Percentiles rank a stretch among this genome's conserved stretches.
Evolutionary conservation across 495 filamentous ascomycete genomes (phyloP).

Genomic region (Tuber melanosporum): DNA sequence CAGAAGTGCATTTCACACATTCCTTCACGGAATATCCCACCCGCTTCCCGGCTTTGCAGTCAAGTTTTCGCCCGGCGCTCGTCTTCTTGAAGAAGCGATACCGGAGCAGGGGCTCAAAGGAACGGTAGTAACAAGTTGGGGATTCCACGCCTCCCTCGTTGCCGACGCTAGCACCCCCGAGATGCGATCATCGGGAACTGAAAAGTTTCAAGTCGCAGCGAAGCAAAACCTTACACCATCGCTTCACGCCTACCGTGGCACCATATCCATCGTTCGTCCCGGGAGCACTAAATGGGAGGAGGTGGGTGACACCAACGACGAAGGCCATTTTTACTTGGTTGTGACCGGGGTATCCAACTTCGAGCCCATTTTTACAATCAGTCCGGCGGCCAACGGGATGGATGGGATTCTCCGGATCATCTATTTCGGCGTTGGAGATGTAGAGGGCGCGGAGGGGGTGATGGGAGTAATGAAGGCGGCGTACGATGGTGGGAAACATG

Average conservation of each 20-base stretch:
- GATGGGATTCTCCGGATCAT: constrained; percentile 59
- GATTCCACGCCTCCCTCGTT: constrained; percentile 77
- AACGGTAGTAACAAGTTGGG: constrained; percentile 82
- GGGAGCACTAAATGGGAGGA: constrained; percentile 9
- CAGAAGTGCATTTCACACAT: constrained; percentile 47
- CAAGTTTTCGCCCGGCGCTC: constrained; percentile 60
- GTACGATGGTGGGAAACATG: constrained; percentile 68
- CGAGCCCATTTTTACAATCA: constrained; percentile 72
- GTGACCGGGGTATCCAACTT: constrained; percentile 69
- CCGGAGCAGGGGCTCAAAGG: constrained; percentile 52
- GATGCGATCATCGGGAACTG: constrained; percentile 64
- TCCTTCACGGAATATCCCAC: constrained; percentile 51
- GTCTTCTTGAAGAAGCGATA: constrained; percentile 24
- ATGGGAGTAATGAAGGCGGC: constrained; percentile 71
- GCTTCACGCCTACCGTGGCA: constrained; percentile 63
- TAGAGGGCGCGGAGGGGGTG: constrained; percentile 52
- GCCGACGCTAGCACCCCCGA: constrained; percentile 76
- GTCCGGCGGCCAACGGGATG: constrained; percentile 62
- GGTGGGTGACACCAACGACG: neutral
- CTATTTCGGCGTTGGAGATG: constrained; percentile 57
- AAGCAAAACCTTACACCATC: constrained; percentile 60
- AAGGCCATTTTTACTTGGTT: constrained; percentile 65
- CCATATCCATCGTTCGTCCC: constrained; percentile 44
- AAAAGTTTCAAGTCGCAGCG: constrained; percentile 78
- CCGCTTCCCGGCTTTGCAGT: constrained; percentile 54